Base-by-base conservation (phyloP, 768 basidiomycete genomes). In the Chalciporus pseudorubinellus region DNA sequence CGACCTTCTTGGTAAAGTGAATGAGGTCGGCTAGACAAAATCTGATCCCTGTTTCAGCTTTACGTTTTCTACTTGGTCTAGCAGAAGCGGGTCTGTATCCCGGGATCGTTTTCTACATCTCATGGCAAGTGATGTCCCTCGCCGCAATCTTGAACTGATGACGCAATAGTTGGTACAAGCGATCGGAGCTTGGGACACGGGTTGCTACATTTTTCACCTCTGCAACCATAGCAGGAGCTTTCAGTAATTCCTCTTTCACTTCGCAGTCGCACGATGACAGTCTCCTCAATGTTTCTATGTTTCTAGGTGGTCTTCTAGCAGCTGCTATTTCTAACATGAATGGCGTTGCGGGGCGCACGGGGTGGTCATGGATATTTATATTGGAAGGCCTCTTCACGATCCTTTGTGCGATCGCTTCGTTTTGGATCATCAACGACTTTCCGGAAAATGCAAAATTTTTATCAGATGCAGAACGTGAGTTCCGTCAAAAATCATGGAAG, bases 151-250 rank as follows among this genome's bases (percentile, higher is more conserved):
- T 39, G 14, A 18, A 20, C 44, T 53, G 29, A 50, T 33, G 11
- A 8, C 28, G 19, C 22, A 20, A 13, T 46, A 87, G 85, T 59
- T 92, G 90, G 88, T 92, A 92, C 67, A 85, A 82, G 61, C 82
- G 87, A 22, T 77, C 81, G 11, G 91, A 93, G 60, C 77, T 87
- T 58, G 88, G 86, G 14, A 74, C 79, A 28, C 82, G 88, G 29
- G 72, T 87, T 20, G 86, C 89, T 0, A 52, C 85, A 14, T 93
- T 93, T 72, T 91, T 90, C 69, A 83, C 85, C 3, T 85, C 88
- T 24, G 87, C 89, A 2, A 91, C 89, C 0, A 75, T 87, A 24
- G 82, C 89, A 5, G 90, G 89, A 20, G 86, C 85, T 13, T 88
- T 88, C 67, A 83, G 85, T 84, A 46, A 46, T 75, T 53, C 38